Conservation (phyloP, 192 early-diverging fungal species). For the Linnemannia hyalina region DNA sequence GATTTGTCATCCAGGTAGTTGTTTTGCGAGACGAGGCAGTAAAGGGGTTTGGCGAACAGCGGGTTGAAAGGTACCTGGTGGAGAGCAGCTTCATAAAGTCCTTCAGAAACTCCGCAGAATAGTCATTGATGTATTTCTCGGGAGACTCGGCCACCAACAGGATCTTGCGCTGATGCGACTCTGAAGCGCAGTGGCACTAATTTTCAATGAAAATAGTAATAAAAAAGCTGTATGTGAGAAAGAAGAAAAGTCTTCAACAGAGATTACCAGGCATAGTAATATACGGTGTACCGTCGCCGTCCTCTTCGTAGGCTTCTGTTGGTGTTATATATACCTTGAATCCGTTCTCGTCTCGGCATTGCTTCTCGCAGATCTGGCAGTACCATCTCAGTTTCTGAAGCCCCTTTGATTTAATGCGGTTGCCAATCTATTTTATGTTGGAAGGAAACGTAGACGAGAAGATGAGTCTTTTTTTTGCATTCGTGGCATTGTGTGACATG, state of each 20-base stretch:
- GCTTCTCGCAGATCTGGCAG: constrained; percentile 94
- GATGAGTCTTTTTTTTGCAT: background rate
- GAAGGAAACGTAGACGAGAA: background rate
- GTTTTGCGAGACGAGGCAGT: background rate
- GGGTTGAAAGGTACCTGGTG: constrained; percentile 58
- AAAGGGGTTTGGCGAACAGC: background rate
- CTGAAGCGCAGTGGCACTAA: constrained; percentile 86
- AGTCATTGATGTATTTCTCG: constrained; percentile 78
- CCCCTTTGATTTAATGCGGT: constrained; percentile 93
- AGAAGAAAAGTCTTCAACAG: too few relatives aligned
- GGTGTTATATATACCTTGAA: constrained; percentile 74
- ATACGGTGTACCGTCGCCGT: background rate
- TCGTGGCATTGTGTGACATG: background rate
- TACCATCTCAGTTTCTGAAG: constrained; percentile 91
- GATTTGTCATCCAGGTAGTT: background rate
- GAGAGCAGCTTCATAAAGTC: constrained; percentile 91
- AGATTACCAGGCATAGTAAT: too few relatives aligned
- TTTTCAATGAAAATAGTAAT: background rate
- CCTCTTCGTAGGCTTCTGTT: background rate
- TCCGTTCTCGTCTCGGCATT: constrained; percentile 94
- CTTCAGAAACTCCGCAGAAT: constrained; percentile 84
- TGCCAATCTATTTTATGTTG: constrained; percentile 69
- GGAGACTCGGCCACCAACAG: constrained; percentile 86
- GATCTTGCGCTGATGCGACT: constrained; percentile 94
- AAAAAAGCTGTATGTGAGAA: background rate